A percentile compares a stretch with the other conserved stretches of the same genome.
Conservation (phyloP, 1,139 yeast genomes). For the Sugiyamaella novakii region DNA sequence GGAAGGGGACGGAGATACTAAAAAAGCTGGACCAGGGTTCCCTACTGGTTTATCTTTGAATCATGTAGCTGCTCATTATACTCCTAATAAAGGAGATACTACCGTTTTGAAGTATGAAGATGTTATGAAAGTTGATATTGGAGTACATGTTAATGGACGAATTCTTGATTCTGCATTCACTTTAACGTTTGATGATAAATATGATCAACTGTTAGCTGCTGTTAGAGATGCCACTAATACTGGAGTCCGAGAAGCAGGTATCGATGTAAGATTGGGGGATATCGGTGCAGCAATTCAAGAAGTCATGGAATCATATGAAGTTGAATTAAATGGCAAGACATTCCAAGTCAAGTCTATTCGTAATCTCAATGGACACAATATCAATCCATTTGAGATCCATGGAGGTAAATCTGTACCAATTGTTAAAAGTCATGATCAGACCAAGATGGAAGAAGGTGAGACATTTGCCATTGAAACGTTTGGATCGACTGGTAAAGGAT, state of each 20-base stretch:
- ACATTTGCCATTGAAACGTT: slow-evolving; percentile 97
- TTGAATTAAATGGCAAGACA: slow-evolving; percentile 83
- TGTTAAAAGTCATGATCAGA: slow-evolving; percentile 86
- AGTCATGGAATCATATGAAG: slow-evolving; percentile 94
- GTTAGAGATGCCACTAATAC: slow-evolving; percentile 93
- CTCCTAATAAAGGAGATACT: slow-evolving; percentile 95
- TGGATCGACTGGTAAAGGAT: slow-evolving; percentile 95
- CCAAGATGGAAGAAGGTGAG: slow-evolving; percentile 99
- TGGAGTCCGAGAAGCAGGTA: slow-evolving; percentile 91
- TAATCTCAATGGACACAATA: slow-evolving; percentile 93
- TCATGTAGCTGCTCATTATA: slow-evolving; percentile 96
- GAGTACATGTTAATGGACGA: slow-evolving; percentile 95
- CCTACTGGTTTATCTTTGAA: slow-evolving; percentile 95
- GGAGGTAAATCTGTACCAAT: slow-evolving; percentile 97
- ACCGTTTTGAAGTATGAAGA: slow-evolving; percentile 78
- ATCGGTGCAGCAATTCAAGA: slow-evolving; percentile 96
- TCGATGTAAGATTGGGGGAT: slow-evolving; percentile 92
- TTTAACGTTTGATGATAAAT: slow-evolving; percentile 79
- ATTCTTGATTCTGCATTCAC: slow-evolving; percentile 97
- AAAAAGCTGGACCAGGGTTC: slow-evolving; percentile 87
- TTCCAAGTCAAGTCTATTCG: slow-evolving; percentile 86
- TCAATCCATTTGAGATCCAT: slow-evolving; percentile 79
- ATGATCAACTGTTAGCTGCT: slow-evolving; percentile 77
- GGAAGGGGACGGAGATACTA: slow-evolving; percentile 61
- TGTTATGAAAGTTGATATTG: slow-evolving; percentile 95